Evolutionary conservation across 106 monocot species (phyloP).

Genomic region (Allium sativum): DNA sequence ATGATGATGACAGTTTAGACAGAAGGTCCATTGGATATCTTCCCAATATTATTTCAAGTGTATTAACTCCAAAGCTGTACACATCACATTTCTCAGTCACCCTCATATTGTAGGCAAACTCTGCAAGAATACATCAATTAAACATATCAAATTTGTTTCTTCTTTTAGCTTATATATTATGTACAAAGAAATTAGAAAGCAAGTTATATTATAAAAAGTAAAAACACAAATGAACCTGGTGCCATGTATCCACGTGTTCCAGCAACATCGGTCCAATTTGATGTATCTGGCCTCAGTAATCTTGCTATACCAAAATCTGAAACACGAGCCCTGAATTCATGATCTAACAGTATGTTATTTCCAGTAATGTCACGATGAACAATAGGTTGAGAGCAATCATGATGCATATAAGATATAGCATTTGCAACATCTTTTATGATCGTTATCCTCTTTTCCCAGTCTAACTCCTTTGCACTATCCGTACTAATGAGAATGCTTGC

Average conservation of each 20-base stretch:
- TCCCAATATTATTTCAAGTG: slow-evolving; percentile 8
- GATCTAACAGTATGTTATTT: slow-evolving; percentile 32
- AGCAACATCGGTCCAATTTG: slow-evolving; percentile 25
- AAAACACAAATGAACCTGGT: slow-evolving; percentile 21
- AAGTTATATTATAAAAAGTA: not conserved
- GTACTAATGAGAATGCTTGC: slow-evolving; percentile 1
- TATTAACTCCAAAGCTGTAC: slow-evolving; percentile 15
- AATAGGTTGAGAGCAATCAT: slow-evolving; percentile 26
- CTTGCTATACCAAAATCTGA: slow-evolving; percentile 38
- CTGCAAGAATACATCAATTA: slow-evolving; percentile 4
- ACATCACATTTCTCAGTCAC: slow-evolving; percentile 10
- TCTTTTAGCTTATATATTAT: no score
- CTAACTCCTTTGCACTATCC: slow-evolving; percentile 7
- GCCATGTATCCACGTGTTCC: slow-evolving; percentile 43
- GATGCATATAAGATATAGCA: slow-evolving; percentile 36
- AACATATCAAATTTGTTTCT: not conserved
- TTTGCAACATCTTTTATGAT: slow-evolving; percentile 19
- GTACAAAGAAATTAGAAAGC: no score
- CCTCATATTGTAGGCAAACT: slow-evolving; percentile 3
- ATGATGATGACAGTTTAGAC: slow-evolving; percentile 1
- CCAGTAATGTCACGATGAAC: slow-evolving; percentile 32
- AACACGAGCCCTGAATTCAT: slow-evolving; percentile 15
- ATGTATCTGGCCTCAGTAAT: slow-evolving; percentile 26
- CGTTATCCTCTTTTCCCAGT: slow-evolving; percentile 20
- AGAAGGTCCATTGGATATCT: slow-evolving; percentile 11